Evolutionary conservation across 805 yeast species (phyloP).

Genomic region (Torulaspora microellipsoides): DNA sequence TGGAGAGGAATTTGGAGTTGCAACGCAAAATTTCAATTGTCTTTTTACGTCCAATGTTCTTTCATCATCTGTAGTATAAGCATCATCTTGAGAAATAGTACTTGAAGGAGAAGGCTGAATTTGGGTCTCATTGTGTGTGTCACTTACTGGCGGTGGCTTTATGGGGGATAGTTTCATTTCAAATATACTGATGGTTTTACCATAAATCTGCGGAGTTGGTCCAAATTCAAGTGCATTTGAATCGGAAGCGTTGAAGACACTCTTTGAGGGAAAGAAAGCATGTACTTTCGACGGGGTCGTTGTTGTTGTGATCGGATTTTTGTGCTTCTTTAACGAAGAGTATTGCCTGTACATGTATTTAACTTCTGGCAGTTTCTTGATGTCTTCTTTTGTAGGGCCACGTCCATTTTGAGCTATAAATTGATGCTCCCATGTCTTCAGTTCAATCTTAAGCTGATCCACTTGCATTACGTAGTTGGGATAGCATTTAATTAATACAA

Average conservation of each 20-base stretch:
- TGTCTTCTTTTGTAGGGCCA: constrained; percentile 46
- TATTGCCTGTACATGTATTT: constrained; percentile 35
- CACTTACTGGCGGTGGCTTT: constrained; percentile 6
- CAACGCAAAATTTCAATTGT: constrained; percentile 16
- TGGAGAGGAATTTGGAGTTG: constrained; percentile 23
- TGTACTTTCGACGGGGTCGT: background rate
- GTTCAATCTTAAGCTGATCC: constrained; percentile 37
- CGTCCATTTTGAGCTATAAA: constrained; percentile 39
- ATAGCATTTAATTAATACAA: too few relatives aligned
- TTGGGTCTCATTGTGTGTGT: background rate
- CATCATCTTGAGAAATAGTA: constrained; percentile 1
- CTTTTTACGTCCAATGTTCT: constrained; percentile 12
- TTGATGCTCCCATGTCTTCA: constrained; percentile 53
- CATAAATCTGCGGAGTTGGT: constrained; percentile 84
- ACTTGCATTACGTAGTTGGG: constrained; percentile 4
- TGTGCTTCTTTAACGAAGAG: constrained; percentile 25
- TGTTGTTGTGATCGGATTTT: background rate
- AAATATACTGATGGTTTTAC: constrained; percentile 68
- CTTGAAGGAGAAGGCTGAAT: constrained; percentile 13
- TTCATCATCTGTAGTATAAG: background rate
- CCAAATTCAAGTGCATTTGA: constrained; percentile 47
- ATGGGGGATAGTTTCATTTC: constrained; percentile 44
- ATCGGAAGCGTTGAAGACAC: constrained; percentile 17
- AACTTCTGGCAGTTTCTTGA: constrained; percentile 39
- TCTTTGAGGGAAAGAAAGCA: background rate